A percentile compares a stretch with the other conserved stretches of the same genome.
Conservation (phyloP, 345 rosid species). For the Luvunga scandens region DNA sequence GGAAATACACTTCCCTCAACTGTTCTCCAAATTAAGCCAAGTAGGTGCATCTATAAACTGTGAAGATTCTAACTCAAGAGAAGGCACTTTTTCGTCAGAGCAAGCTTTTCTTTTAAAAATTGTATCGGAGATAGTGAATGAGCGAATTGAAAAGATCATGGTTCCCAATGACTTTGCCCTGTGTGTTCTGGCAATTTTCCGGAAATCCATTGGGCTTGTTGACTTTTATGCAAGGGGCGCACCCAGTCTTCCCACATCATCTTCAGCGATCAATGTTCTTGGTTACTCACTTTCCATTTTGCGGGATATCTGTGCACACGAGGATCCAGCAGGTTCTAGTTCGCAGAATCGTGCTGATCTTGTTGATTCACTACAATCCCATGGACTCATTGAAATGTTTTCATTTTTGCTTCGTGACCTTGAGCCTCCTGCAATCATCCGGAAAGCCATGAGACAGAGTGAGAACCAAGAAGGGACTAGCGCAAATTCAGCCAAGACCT, state of each 20-base stretch:
- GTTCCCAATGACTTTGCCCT: constrained; percentile 34
- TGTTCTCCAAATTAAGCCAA: constrained; percentile 39
- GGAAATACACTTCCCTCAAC: constrained; percentile 39
- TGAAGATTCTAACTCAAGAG: constrained; percentile 12
- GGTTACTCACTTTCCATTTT: constrained; percentile 61
- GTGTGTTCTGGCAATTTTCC: constrained; percentile 36
- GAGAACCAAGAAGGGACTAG: constrained; percentile 25
- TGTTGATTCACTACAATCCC: constrained; percentile 37
- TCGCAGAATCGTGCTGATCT: constrained; percentile 30
- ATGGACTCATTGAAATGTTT: constrained; percentile 49
- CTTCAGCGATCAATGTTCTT: constrained; percentile 41
- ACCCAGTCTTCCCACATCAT: constrained; percentile 64
- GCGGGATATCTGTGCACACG: constrained; percentile 59
- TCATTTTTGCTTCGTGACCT: constrained; percentile 53
- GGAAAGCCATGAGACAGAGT: constrained; percentile 44
- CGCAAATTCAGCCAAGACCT: constrained; percentile 27
- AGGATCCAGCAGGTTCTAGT: constrained; percentile 23
- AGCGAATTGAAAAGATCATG: constrained; percentile 39
- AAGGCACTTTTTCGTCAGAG: constrained; percentile 40
- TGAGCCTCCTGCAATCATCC: constrained; percentile 63
- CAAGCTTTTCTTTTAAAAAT: constrained; percentile 61
- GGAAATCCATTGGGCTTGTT: constrained; percentile 35
- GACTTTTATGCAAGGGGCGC: constrained; percentile 35
- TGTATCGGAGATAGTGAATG: constrained; percentile 55
- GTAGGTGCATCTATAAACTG: constrained; percentile 11